Conservation (phyloP, 805 yeast species). For the Metschnikowia santaceciliae region DNA sequence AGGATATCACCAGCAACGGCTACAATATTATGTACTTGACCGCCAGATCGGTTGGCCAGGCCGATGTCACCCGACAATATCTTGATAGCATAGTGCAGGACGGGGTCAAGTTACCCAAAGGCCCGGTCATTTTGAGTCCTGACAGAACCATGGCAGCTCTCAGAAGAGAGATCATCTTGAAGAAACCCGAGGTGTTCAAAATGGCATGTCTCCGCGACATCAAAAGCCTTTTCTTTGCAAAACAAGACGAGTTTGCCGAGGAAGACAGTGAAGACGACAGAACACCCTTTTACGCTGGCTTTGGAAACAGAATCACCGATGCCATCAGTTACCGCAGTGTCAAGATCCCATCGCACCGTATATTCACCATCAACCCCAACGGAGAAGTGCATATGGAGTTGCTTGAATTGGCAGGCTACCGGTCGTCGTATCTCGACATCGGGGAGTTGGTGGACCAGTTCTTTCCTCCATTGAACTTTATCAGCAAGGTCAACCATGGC, state of each 20-base stretch:
- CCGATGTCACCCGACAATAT: constrained; percentile 86
- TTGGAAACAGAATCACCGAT: constrained; percentile 95
- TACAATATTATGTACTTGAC: constrained; percentile 92
- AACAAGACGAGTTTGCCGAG: constrained; percentile 5
- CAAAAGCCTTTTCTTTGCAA: constrained; percentile 55
- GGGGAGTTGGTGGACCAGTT: constrained; percentile 95
- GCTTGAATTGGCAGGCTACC: constrained; percentile 88
- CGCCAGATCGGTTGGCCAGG: constrained; percentile 92
- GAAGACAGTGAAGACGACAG: constrained; percentile 38
- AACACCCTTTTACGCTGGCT: constrained; percentile 95
- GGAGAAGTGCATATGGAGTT: constrained; percentile 98
- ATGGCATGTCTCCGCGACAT: constrained; percentile 95
- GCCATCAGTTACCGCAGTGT: constrained; percentile 93
- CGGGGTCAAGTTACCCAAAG: constrained; percentile 66
- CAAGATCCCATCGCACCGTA: constrained; percentile 88
- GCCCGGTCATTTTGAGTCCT: constrained; percentile 93
- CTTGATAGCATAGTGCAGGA: constrained; percentile 71
- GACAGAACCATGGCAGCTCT: constrained; percentile 96
- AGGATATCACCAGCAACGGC: constrained; percentile 83
- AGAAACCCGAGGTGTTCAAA: constrained; percentile 97
- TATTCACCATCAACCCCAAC: constrained; percentile 92
- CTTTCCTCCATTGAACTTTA: constrained; percentile 69
- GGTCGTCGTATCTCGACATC: constrained; percentile 80
- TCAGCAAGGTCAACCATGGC: constrained; percentile 27
- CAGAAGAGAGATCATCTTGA: constrained; percentile 83